phyloP scores from a whole-genome alignment of 306 rosid species.

The Abrus precatorius region DNA sequence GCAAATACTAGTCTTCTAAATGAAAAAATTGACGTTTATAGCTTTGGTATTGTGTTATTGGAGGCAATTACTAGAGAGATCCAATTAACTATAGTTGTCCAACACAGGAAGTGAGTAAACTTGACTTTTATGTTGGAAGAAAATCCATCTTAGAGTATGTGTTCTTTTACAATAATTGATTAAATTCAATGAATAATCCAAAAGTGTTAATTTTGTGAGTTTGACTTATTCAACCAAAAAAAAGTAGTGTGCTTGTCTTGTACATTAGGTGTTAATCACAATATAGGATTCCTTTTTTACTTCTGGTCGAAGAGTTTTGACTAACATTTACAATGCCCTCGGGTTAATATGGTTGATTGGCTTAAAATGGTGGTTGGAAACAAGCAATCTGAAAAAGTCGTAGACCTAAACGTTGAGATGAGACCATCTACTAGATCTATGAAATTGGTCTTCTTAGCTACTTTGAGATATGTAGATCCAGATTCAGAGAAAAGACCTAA shows the following conservation, averaged over 20 bases:
- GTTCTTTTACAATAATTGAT: constrained; percentile 14
- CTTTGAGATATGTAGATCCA: constrained; percentile 40
- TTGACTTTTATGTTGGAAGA: background rate
- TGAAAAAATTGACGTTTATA: constrained; percentile 85
- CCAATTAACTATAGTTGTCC: constrained; percentile 84
- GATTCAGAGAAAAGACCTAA: constrained; percentile 32
- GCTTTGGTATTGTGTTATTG: constrained; percentile 77
- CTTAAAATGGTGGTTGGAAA: constrained; percentile 26
- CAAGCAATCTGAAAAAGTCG: constrained; percentile 23
- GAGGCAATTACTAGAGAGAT: constrained; percentile 84
- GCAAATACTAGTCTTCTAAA: constrained; percentile 80
- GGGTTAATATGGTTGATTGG: constrained; percentile 37
- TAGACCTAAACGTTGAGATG: constrained; percentile 26
- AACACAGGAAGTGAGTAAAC: constrained; percentile 64
- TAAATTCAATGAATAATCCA: background rate
- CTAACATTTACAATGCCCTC: background rate
- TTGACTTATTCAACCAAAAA: constrained; percentile 25
- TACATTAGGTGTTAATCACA: constrained; percentile 33
- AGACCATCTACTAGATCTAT: constrained; percentile 14
- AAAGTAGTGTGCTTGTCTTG: background rate
- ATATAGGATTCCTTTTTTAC: background rate
- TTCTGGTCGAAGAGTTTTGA: constrained; percentile 7
- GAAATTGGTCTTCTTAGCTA: constrained; percentile 27
- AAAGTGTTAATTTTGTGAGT: constrained; percentile 26
- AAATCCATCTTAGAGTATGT: constrained; percentile 26